Evolutionary conservation across 2,329 filamentous ascomycete species (phyloP).

Genomic region (Alternaria tenuissima): DNA sequence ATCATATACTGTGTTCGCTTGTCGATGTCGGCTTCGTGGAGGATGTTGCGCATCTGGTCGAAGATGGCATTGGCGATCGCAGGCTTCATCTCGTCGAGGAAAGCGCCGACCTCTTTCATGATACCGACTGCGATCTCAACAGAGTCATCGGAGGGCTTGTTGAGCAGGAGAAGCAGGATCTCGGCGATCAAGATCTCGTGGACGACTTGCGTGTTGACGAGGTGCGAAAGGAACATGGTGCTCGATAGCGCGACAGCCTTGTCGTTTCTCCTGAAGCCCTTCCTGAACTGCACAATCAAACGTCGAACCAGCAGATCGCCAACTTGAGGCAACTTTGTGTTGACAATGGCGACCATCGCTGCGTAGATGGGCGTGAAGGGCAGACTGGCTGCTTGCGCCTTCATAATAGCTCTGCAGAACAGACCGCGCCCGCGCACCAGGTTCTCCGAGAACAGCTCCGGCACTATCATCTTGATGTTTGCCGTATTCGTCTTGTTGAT

Average conservation of each 20-base stretch:
- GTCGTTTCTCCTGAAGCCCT: conserved; percentile 95
- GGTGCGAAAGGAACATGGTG: conserved; percentile 92
- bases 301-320: conserved; percentile 88
- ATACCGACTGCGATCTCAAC: conserved; percentile 97
- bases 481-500: conserved; percentile 99
- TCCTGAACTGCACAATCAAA: conserved; percentile 89
- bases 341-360: conserved; percentile 94
- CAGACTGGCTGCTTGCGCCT: conserved; percentile 93
- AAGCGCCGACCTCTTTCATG: conserved; percentile 90
- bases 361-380: conserved; percentile 97
- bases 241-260: conserved; percentile 94
- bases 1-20: conserved; percentile 99
- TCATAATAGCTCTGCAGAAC: conserved; percentile 97
- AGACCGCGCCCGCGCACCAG: conserved; percentile 87
- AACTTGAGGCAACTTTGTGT: conserved; percentile 94
- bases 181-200: conserved; percentile 94
- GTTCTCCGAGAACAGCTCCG: conserved; percentile 95
- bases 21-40: conserved; percentile 97
- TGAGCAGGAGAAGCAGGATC: conserved; percentile 87
- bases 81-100: conserved; percentile 93
- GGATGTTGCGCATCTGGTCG: conserved; percentile 92
- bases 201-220: conserved; percentile 95
- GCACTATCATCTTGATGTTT: conserved; percentile 97
- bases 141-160: conserved; percentile 96
- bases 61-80: conserved; percentile 89